Evolutionary conservation across 2,329 filamentous ascomycete genomes (phyloP).

Genomic region (Teratosphaeria zuluensis): DNA sequence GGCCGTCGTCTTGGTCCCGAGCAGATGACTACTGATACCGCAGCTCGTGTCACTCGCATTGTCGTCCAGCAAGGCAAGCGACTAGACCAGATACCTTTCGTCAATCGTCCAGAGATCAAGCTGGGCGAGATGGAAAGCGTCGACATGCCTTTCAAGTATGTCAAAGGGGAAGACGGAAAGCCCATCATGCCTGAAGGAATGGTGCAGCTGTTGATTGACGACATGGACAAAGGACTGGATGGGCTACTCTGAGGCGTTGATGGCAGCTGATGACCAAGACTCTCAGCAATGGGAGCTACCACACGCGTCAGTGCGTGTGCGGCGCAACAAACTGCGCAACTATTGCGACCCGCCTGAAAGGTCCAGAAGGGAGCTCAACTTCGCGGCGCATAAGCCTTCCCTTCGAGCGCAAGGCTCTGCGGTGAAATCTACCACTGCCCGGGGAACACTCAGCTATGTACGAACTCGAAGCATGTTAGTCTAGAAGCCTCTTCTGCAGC

Average conservation of each 20-base stretch:
- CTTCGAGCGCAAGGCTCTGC: background rate
- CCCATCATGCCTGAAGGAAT: constrained; percentile 96
- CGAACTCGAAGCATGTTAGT: background rate
- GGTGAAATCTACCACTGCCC: background rate
- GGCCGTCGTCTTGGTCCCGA: constrained; percentile 80
- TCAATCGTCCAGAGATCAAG: constrained; percentile 81
- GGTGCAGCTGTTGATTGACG: constrained; percentile 84
- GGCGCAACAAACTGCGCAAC: too few species aligned
- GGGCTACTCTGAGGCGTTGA: constrained; percentile 52
- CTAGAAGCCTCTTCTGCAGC: background rate
- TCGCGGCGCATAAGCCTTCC: background rate
- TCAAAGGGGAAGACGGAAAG: constrained; percentile 58
- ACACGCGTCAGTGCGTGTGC: too few species aligned
- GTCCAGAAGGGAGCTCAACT: background rate
- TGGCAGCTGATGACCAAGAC: background rate
- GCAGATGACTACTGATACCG: constrained; percentile 98
- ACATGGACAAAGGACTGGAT: constrained; percentile 84
- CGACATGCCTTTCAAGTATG: constrained; percentile 96
- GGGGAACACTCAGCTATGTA: background rate
- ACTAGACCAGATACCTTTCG: constrained; percentile 67
- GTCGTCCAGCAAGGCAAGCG: constrained; percentile 73
- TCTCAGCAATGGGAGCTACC: background rate
- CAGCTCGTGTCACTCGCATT: constrained; percentile 83
- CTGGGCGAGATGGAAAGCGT: constrained; percentile 73
- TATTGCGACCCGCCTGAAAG: too few species aligned